Percentiles rank a stretch among this genome's conserved stretches.
Conservation (phyloP, 2,329 filamentous ascomycete genomes). For the Capronia americana region DNA sequence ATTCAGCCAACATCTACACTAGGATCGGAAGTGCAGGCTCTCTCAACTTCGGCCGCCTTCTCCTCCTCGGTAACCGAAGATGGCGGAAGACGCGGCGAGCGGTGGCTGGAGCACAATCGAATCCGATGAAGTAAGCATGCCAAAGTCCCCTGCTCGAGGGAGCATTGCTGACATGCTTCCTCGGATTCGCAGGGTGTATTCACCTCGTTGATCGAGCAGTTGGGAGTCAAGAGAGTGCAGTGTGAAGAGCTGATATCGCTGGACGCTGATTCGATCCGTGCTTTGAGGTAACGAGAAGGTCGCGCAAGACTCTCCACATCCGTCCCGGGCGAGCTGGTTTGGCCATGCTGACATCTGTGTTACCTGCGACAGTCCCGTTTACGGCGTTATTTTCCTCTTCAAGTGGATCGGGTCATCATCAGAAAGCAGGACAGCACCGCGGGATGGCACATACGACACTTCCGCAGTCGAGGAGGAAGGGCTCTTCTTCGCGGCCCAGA, state of each 20-base stretch:
- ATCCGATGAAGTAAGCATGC: conserved; percentile 79
- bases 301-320: conserved; percentile 22
- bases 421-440: conserved; percentile 69
- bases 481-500: conserved; percentile 89
- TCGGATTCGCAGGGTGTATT: conserved; percentile 76
- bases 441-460: conserved; percentile 82
- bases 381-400: conserved; percentile 99
- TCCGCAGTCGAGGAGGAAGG: conserved; percentile 67
- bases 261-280: conserved; percentile 68
- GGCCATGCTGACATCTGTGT: conserved; percentile 25
- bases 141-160: neutral
- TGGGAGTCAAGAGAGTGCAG: conserved; percentile 91
- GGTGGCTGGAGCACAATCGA: conserved; percentile 96
- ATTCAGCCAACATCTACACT: neutral
- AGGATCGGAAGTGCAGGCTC: neutral
- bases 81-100: conserved; percentile 64
- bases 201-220: conserved; percentile 89
- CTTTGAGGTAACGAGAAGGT: conserved; percentile 47
- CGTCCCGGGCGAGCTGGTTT: conserved; percentile 1
- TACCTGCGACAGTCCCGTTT: conserved; percentile 66
- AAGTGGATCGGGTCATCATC: conserved; percentile 72
- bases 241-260: conserved; percentile 95
- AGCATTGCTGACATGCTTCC: conserved; percentile 18
- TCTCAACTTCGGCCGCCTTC: neutral
- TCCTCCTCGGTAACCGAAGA: conserved; percentile 41